These are phyloP conservation scores for Lupinus albus DNA, from an alignment of 306 rosid species.

Conservation along the genomic window DNA sequence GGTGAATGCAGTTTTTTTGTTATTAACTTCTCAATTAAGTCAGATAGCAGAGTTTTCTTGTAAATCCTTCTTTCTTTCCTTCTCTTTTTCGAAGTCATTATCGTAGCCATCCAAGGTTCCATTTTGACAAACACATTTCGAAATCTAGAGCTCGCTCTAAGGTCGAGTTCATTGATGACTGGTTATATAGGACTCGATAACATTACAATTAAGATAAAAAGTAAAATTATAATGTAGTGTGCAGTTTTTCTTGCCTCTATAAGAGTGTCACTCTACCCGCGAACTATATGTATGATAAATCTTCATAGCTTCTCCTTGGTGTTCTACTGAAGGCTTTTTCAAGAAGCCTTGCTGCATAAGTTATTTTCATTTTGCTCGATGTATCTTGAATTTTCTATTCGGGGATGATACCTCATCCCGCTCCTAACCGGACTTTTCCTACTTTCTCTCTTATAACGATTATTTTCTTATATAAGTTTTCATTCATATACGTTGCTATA, in stretches of 20 bases:
- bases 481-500: slow-evolving; percentile 12
- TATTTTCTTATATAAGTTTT: neutral
- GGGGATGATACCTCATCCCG: neutral
- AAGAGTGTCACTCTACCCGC: no score
- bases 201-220: neutral
- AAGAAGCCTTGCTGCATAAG: neutral
- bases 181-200: neutral
- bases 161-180: neutral
- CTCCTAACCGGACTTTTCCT: neutral
- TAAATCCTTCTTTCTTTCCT: neutral
- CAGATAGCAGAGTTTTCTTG: neutral
- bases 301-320: neutral
- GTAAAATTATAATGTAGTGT: neutral
- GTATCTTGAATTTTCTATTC: neutral
- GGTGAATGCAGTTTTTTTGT: neutral
- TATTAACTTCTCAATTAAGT: neutral
- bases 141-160: neutral
- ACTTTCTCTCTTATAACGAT: slow-evolving; percentile 6
- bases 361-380: neutral
- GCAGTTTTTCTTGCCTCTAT: neutral
- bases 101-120: neutral
- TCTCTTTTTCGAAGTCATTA: neutral
- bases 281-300: neutral
- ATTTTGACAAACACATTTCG: neutral
- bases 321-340: neutral